Evolutionary conservation across 805 yeast species (phyloP), one percentile per base, ranked within the genome.

Genomic region (Candida berthetii): DNA sequence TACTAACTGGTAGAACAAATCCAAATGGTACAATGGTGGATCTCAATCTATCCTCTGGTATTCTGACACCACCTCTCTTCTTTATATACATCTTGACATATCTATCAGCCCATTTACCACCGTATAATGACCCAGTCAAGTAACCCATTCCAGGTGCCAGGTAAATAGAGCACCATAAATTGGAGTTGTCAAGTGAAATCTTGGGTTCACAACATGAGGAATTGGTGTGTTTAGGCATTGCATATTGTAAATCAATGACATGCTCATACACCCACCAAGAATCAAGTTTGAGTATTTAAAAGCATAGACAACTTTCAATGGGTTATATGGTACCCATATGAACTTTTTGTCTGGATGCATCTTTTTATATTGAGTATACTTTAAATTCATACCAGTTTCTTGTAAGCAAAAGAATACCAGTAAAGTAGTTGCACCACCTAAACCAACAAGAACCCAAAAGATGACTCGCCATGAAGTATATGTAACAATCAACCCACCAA

Each of bases 61-160:
- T 60, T 40, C 81, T 50, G 4, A 13, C 27, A 4, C 57, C 49
- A 11, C 61, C 60, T 40, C 71, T 58, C 15, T 58, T 62, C 39
- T 52, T 55, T 11, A 68, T 68, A 55, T 70, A 71, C 45, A 63
- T 64, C 38, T 61, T 64, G 7, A 75, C 80, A 31, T 62, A 60
- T 38, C 57, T 52, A 53, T 78, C 82, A 0, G 82, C 76, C 62
- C 66, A 72, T 39, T 55, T 52, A 0, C 82, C 83, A 4, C 82
- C 82, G 44, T 71, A 42, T 18, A 70, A 61, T 7, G 79, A 68
- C 1, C 82, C 82, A 1, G 52, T 28, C 1, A 76, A 35, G 46
- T 73, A 75, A 0, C 84, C 84, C 15, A 57, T n/a, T 1, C 82
- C 82, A 0, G 82, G 81, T 3, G 82, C 72, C 6, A 78, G 52